phyloP scores from a whole-genome alignment of 2,329 filamentous ascomycete genomes.

The Macrophomina phaseolina region DNA sequence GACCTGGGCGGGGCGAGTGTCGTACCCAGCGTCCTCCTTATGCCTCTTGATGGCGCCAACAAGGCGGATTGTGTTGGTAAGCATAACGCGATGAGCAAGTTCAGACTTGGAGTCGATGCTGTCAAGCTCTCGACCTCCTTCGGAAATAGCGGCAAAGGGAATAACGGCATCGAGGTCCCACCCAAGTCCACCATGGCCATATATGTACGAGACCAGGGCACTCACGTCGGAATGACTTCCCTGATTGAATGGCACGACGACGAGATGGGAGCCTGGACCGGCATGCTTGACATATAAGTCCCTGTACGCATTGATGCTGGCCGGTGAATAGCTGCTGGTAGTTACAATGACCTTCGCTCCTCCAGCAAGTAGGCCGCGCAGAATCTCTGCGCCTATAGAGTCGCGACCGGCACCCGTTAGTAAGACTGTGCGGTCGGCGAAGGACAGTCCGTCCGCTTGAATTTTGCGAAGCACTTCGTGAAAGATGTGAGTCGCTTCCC shows the following conservation, averaged over 20 bases:
- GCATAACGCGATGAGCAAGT: constrained; percentile 49
- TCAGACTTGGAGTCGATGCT: constrained; percentile 43
- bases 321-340: constrained; percentile 42
- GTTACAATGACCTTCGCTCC: constrained; percentile 49
- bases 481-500: background rate
- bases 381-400: constrained; percentile 45
- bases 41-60: constrained; percentile 43
- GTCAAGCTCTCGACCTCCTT: constrained; percentile 45
- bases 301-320: constrained; percentile 42
- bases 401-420: constrained; percentile 46
- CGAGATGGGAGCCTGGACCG: constrained; percentile 42
- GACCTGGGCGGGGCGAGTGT: constrained; percentile 55
- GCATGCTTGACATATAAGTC: constrained; percentile 43
- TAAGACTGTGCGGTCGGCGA: constrained; percentile 40
- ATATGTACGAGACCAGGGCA: constrained; percentile 46
- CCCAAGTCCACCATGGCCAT: constrained; percentile 33
- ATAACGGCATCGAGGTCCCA: constrained; percentile 46
- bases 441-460: constrained; percentile 27
- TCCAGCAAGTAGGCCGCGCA: constrained; percentile 41
- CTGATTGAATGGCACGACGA: constrained; percentile 48
- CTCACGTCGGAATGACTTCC: constrained; percentile 49
- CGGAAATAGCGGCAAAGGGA: constrained; percentile 51
- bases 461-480: background rate
- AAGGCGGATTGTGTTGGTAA: constrained; percentile 48
- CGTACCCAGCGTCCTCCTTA: constrained; percentile 38